Base-by-base conservation (phyloP, 108 stramenopile species). In the Cyclostephanos invisitatus region DNA sequence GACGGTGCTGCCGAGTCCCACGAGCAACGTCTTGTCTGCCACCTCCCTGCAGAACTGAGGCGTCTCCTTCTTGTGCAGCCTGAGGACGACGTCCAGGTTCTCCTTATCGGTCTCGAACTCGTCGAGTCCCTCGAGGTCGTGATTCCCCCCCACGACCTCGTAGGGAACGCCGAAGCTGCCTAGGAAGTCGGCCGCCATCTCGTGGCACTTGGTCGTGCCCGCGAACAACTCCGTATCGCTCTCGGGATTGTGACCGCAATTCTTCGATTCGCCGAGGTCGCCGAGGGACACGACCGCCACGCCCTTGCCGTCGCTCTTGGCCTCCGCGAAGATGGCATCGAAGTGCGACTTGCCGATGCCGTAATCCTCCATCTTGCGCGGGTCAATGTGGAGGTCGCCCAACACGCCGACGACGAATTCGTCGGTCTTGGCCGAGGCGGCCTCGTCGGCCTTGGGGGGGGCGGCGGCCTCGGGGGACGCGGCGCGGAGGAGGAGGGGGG, bases 41-140 rank as follows among this genome's bases (percentile, higher is more conserved):
- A 96, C 88, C 22, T 90, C 66, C 8, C 87, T 71, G 22, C 64
- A 75, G 78, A 96, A 98, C 17, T 94, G 75, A 4, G 97, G 93
- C 2, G 87, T 89, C 28, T 80, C 77, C 65, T 94, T 92, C 62
- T 75, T 72, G 73, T 88, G 87, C 9, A 59, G 63, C 7, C 68
- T 44, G 66, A 96, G 68, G 49, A 83, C 95, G 27, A 83, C 82
- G 55, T 88, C 73, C 9, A 96, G 73, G 62, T 97, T 97, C 66
- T 84, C 95, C 38, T 68, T 58, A 72, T 98, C 97, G 21, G 95
- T 96, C 12, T 74, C 67, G 58, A 97, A 98, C 73, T 98, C 97
- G 62, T 92, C 93, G 32, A 98, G 72, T 27, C 95, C 97, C 85
- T 98, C 97, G 32, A 98, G 78, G 80, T 98, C 97, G 65, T 90